Evolutionary conservation across 179 eudicot genomes (phyloP).

Genomic region (Spergularia azorica): DNA sequence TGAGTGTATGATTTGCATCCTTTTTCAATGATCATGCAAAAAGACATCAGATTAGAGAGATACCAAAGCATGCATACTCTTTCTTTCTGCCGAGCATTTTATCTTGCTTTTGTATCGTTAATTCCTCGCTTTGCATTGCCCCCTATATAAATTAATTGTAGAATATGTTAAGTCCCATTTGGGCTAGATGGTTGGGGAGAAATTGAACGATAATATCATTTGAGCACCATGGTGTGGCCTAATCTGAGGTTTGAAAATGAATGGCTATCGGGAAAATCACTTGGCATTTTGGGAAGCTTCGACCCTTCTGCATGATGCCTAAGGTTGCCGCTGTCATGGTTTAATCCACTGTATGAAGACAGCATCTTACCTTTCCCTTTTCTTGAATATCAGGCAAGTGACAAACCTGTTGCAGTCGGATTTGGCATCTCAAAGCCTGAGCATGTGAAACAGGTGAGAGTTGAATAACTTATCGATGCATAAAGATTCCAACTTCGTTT

Average conservation of each 20-base stretch:
- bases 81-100: constrained; percentile 13
- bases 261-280: neutral
- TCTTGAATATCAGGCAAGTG: constrained; percentile 52
- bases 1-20: too few relatives aligned
- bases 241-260: neutral
- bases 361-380: constrained; percentile 12
- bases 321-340: neutral
- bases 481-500: neutral
- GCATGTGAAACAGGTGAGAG: constrained; percentile 84
- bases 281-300: too few relatives aligned
- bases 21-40: too few relatives aligned
- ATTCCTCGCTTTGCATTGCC: too few relatives aligned
- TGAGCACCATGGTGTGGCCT: neutral
- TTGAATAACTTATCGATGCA: neutral
- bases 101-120: neutral
- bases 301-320: neutral
- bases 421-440: constrained; percentile 94
- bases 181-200: too few relatives aligned
- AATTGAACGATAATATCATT: neutral
- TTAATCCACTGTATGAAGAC: neutral
- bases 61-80: neutral
- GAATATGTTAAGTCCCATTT: too few relatives aligned
- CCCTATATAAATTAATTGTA: too few relatives aligned
- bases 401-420: constrained; percentile 93
- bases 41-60: too few relatives aligned